These are phyloP conservation scores for Penicillium cosmopolitanum DNA, from an alignment of 495 filamentous ascomycete genomes.

Conservation along the genomic window DNA sequence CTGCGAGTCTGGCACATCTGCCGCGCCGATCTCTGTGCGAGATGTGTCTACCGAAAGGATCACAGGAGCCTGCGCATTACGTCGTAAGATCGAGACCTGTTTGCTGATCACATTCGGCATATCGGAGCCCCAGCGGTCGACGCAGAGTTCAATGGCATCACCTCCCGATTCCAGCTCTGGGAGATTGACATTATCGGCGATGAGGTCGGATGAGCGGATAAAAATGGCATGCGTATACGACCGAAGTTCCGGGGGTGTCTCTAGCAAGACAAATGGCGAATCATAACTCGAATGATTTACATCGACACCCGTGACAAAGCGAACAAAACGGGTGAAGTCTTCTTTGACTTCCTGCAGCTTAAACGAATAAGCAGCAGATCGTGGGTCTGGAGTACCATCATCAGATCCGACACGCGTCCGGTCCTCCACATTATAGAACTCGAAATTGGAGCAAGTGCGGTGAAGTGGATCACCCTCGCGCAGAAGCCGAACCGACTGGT, in stretches of 20 bases:
- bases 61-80: conserved; percentile 68
- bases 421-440: conserved; percentile 75
- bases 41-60: conserved; percentile 68
- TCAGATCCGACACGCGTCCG: conserved; percentile 34
- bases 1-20: conserved; percentile 32
- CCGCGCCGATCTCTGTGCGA: conserved; percentile 35
- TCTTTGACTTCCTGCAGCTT: conserved; percentile 74
- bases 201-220: conserved; percentile 63
- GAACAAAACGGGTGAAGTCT: conserved; percentile 73
- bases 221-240: conserved; percentile 68
- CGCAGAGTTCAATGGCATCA: conserved; percentile 73
- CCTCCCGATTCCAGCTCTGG: conserved; percentile 67
- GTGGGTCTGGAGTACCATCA: conserved; percentile 45
- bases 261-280: conserved; percentile 71
- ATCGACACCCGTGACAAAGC: conserved; percentile 62
- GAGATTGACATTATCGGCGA: conserved; percentile 57
- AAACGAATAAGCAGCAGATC: conserved; percentile 60
- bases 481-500: conserved; percentile 56
- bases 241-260: conserved; percentile 67
- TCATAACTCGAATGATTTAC: conserved; percentile 61
- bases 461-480: conserved; percentile 57
- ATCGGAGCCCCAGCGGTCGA: conserved; percentile 63
- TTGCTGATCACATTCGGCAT: conserved; percentile 47
- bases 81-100: conserved; percentile 48
- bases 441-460: conserved; percentile 73